phyloP scores from a whole-genome alignment of 495 filamentous ascomycete genomes.

The Parachaetomium inaequale region DNA sequence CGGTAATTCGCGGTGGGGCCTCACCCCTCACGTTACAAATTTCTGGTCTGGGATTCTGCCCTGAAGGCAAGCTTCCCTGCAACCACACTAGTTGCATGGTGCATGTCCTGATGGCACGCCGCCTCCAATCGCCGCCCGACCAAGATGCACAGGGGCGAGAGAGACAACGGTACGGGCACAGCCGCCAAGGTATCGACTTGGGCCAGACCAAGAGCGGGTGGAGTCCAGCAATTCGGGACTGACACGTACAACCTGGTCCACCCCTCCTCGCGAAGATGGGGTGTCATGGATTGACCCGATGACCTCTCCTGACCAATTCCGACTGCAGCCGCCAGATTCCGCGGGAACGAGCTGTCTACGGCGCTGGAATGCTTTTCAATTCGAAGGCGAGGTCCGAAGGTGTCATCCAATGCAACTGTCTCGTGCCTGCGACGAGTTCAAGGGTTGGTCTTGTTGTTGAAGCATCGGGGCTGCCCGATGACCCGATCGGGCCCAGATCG shows the following conservation, averaged over 20 bases:
- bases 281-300: neutral
- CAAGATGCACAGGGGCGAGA: constrained; percentile 2
- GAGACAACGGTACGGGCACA: neutral
- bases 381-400: neutral
- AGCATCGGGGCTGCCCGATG: too few species aligned
- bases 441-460: neutral
- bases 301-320: constrained; percentile 11
- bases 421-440: neutral
- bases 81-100: constrained; percentile 1
- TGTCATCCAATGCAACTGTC: neutral
- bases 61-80: constrained; percentile 5
- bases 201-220: constrained; percentile 10
- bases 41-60: neutral
- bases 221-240: neutral
- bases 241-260: constrained; percentile 5
- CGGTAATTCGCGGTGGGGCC: constrained; percentile 7
- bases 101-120: neutral
- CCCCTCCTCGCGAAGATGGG: neutral
- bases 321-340: neutral
- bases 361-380: neutral
- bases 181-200: neutral
- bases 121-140: neutral
- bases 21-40: constrained; percentile 5
- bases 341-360: neutral
- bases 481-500: too few species aligned